Base-by-base conservation (phyloP, 345 rosid species). In the Brassica juncea region DNA sequence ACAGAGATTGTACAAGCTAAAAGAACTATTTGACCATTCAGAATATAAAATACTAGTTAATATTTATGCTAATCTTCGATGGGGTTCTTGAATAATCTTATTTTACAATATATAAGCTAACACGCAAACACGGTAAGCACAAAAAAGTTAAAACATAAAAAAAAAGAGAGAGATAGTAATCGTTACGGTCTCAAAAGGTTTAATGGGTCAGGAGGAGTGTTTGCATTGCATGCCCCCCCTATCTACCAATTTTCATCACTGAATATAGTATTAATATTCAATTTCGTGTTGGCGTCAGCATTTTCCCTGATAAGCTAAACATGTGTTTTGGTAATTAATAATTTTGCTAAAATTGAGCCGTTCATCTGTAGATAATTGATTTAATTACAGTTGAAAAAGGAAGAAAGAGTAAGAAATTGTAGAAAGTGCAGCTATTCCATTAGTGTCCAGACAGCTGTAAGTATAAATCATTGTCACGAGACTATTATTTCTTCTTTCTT, bases 381-480 rank as follows among this genome's bases (percentile, higher is more conserved):
- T 8, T 39, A 39, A 8, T 32, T 32, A 32, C 0, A 39, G 44
- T 39, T 39, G 44, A 39, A 39, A 35, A 39, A 39, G 9, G 9
- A 39, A 39, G 47, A 39, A 39, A 39, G 47, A 39, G 12, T 9
- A 39, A 39, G 47, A 1, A 32, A 8, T 32, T 6, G 49, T 42
- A 42, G 71, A 64, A 71, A 78, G 52, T 65, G 77, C 59, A 77
- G 66, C 76, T 16, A 71, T 77, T 70, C 80, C 81, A 71, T 71
- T 10, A 57, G 67, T 42, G 62, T 5, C 27, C 8, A 65, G 77
- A 78, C 82, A 78, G 82, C 68, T 72, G 81, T 77, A 4, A 12
- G 81, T 52, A 34, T 9, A 11, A 10, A 28, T 70, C 81, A 52
- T 77, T 42, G 75, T 77, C 75, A 77, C 81, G 75, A 62, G 75